Percentiles rank a stretch among this genome's conserved stretches.
Conservation (phyloP, 768 basidiomycete genomes). For the Termitomyces sp. region DNA sequence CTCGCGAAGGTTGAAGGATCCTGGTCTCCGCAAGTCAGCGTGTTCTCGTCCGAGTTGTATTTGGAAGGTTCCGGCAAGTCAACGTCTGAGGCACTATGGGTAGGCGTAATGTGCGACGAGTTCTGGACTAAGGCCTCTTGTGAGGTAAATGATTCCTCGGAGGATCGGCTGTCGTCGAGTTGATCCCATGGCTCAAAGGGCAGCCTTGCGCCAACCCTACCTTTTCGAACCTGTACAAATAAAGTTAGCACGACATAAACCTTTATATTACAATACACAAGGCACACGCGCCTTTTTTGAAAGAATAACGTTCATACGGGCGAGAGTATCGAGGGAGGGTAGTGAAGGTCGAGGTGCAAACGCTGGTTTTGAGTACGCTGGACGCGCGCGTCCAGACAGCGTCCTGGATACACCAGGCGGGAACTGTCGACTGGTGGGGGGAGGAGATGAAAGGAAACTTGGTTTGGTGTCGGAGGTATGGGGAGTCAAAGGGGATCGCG, state of each 20-base stretch:
- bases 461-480: slow-evolving; percentile 10
- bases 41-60: slow-evolving; percentile 7
- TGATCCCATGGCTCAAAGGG: slow-evolving; percentile 54
- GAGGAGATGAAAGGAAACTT: slow-evolving; percentile 13
- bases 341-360: slow-evolving; percentile 44
- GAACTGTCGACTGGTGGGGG: slow-evolving; percentile 5
- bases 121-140: slow-evolving; percentile 6
- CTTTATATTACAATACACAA: slow-evolving; percentile 1
- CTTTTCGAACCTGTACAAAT: slow-evolving; percentile 38
- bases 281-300: slow-evolving; percentile 35
- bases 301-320: slow-evolving; percentile 41
- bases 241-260: background rate
- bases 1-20: background rate
- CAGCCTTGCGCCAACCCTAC: slow-evolving; percentile 45
- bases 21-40: background rate
- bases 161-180: slow-evolving; percentile 16
- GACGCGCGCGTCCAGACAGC: slow-evolving; percentile 20
- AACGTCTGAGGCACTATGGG: slow-evolving; percentile 17
- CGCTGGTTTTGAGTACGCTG: slow-evolving; percentile 43
- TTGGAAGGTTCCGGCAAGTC: slow-evolving; percentile 19
- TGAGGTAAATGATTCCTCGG: slow-evolving; percentile 12
- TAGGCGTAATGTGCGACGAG: background rate
- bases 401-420: slow-evolving; percentile 13
- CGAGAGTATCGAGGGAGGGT: slow-evolving; percentile 46
- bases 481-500: slow-evolving; percentile 25